phyloP scores from a whole-genome alignment of 345 rosid genomes.

The Populus alba region DNA sequence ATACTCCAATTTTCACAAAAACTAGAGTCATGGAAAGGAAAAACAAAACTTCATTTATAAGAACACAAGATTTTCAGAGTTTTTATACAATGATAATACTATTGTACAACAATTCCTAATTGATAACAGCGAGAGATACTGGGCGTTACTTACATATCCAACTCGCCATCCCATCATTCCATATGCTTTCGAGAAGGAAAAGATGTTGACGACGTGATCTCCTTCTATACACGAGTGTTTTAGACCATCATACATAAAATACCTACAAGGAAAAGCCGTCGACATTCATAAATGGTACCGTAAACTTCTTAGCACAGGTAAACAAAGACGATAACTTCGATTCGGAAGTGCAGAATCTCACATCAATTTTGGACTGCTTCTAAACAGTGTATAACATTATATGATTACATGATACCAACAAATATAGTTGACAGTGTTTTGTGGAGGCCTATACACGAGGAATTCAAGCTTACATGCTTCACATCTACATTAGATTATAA shows the following conservation, averaged over 20 bases:
- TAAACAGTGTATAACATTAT: not conserved
- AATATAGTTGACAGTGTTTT: not conserved
- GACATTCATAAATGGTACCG: slow-evolving; percentile 4
- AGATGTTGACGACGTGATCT: slow-evolving; percentile 83
- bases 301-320: not conserved
- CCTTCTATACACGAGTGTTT: slow-evolving; percentile 89
- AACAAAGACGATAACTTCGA: not conserved
- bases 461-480: not conserved
- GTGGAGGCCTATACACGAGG: not conserved
- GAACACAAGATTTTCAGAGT: not conserved
- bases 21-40: no score
- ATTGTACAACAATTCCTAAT: not conserved
- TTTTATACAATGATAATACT: not conserved
- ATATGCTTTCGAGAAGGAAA: slow-evolving; percentile 96
- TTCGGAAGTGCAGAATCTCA: not conserved
- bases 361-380: not conserved
- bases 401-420: not conserved
- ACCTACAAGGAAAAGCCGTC: slow-evolving; percentile 50
- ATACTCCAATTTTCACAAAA: no score
- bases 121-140: not conserved
- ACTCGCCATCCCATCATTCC: slow-evolving; percentile 99
- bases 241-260: slow-evolving; percentile 88
- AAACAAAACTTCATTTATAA: not conserved
- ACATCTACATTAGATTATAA: not conserved
- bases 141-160: slow-evolving; percentile 73